Percentiles rank a stretch among this genome's conserved stretches.
Conservation (phyloP, 352 stramenopile species). For the Pythium aphanidermatum region DNA sequence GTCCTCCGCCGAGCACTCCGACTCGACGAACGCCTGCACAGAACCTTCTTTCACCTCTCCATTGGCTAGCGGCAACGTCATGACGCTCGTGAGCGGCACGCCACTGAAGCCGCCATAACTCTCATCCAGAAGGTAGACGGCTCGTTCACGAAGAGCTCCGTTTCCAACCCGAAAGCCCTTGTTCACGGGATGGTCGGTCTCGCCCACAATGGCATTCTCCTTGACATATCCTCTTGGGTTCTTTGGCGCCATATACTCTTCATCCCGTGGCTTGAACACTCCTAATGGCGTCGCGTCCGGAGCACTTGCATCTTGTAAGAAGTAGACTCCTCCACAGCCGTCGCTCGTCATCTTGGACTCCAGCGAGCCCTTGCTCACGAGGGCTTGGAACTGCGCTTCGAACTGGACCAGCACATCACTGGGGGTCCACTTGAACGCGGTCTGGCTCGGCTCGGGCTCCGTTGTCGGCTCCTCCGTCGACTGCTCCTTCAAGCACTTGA, state of each 20-base stretch:
- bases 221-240: slow-evolving; percentile 96
- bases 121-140: slow-evolving; percentile 76
- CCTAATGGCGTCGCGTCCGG: slow-evolving; percentile 36
- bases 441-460: not conserved
- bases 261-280: slow-evolving; percentile 98
- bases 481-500: not conserved
- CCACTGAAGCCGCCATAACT: slow-evolving; percentile 77
- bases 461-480: slow-evolving; percentile 4
- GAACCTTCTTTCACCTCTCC: slow-evolving; percentile 78
- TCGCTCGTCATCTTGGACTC: slow-evolving; percentile 67
- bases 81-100: slow-evolving; percentile 77
- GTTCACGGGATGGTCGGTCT: slow-evolving; percentile 77
- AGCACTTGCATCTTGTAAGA: slow-evolving; percentile 24
- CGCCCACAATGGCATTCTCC: slow-evolving; percentile 68
- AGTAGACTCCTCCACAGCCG: slow-evolving; percentile 75
- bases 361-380: slow-evolving; percentile 24
- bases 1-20: slow-evolving; percentile 82
- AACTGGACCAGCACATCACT: slow-evolving; percentile 41
- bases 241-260: slow-evolving; percentile 98
- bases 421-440: slow-evolving; percentile 33
- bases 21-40: slow-evolving; percentile 78
- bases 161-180: slow-evolving; percentile 86
- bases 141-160: slow-evolving; percentile 74
- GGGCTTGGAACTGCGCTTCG: slow-evolving; percentile 31
- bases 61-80: slow-evolving; percentile 38